Evolutionary conservation across 371 early-diverging fungal genomes (phyloP), one percentile per base, ranked within the genome.

Genomic region (Parasitella parasitica): DNA sequence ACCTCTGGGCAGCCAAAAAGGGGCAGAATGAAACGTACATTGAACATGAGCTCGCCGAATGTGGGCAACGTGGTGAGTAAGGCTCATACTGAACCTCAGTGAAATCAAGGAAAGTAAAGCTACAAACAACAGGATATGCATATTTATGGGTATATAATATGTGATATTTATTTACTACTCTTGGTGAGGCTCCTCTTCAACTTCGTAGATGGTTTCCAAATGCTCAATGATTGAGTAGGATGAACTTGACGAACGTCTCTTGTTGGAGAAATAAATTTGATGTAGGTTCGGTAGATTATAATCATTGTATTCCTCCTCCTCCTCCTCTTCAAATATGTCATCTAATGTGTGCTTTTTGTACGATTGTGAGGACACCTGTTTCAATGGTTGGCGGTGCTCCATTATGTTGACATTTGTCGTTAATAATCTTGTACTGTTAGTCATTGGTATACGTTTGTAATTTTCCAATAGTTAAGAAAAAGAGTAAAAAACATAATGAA

Each of bases 361-460:
- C 16, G 18, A 27, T n/a, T 28, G 30, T 16, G 16, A 30, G 6
- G 30, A 16, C 16, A 18, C 5, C 1, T 2, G n/a, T 28, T 30
- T 50, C 30, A 22, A 28, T 26, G 50, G 15, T 3, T 50, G 15
- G 13, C 13, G n/a, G 6, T 11, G 28, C 27, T 28, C 30, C n/a
- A 28, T n/a, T 30, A 50, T 50, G 5, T n/a, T 28, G 3, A 50
- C 7, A 7, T 28, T 28, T 50, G 30, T n/a, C n/a, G 30, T 4
- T 3, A 49, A 49, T 15, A 28, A 27, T 15, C 49, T 13, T 11
- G 49, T 6, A n/a, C 8, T 46, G 5, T 24, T 11, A 46, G 24
- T 20, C 46, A 46, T 46, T 46, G 46, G 46, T 46, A 46, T 46
- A 46, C n/a, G n/a, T n/a, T n/a, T n/a, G n/a, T n/a, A n/a, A n/a